phyloP scores from a whole-genome alignment of 2,329 filamentous ascomycete genomes.

The Dactylellina leptospora region DNA sequence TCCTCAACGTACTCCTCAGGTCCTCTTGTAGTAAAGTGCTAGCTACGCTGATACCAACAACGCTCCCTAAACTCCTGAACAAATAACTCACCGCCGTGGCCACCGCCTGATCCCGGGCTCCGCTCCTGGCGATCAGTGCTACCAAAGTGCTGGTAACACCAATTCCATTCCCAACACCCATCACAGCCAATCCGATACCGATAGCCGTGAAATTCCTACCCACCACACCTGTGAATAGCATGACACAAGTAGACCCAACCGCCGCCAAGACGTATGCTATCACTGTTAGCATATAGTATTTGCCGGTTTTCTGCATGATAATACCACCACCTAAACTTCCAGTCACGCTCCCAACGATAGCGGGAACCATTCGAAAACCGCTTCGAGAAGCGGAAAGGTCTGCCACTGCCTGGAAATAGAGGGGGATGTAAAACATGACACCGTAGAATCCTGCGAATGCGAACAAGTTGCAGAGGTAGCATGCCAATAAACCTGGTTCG shows the following conservation, averaged over 20 bases:
- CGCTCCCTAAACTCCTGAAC: conserved; percentile 76
- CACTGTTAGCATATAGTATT: conserved; percentile 75
- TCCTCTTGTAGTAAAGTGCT: conserved; percentile 77
- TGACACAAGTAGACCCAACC: conserved; percentile 67
- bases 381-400: conserved; percentile 71
- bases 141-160: conserved; percentile 77
- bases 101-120: conserved; percentile 74
- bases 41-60: conserved; percentile 73
- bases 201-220: conserved; percentile 59
- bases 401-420: conserved; percentile 79
- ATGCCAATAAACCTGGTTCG: conserved; percentile 71
- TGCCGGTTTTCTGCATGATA: conserved; percentile 74
- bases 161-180: conserved; percentile 67
- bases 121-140: conserved; percentile 74
- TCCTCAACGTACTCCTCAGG: conserved; percentile 68
- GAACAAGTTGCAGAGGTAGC: conserved; percentile 78
- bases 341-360: conserved; percentile 69
- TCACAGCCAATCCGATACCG: conserved; percentile 67
- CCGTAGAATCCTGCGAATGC: conserved; percentile 70
- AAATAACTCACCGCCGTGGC: conserved; percentile 82
- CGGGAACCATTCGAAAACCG: conserved; percentile 73
- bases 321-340: conserved; percentile 73
- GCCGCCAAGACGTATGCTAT: conserved; percentile 66
- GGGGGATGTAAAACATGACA: conserved; percentile 75
- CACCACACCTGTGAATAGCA: conserved; percentile 60